Base-by-base conservation (phyloP, 2,329 filamentous ascomycete species). In the Periconia sp. region DNA sequence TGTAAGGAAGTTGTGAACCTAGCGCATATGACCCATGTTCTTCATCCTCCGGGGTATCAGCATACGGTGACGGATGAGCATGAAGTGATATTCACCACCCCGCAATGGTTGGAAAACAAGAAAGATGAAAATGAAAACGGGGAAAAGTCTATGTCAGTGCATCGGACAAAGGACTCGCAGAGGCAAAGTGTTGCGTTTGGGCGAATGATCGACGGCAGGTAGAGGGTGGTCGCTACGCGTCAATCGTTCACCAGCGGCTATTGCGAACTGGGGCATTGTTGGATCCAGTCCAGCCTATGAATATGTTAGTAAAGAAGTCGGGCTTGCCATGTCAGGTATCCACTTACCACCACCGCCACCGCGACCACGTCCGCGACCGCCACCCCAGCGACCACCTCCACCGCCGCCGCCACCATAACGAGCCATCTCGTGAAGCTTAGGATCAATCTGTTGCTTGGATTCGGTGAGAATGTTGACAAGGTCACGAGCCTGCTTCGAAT, bases 401-500 rank as follows among this genome's bases (percentile, higher is more conserved):
- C 89, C 89, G 55, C 91, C 91, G 53, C 91, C 91, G 59, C 92
- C 91, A 63, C 91, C 86, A 74, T 92, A 97, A 76, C 94, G 90
- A 65, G 86, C 87, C 94, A 99, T 97, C 82, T 99, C 94, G 60
- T 87, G 86, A 60, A 99, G 88, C 76, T 92, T 89, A 72, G 94
- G 94, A 71, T 97, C 94, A 76, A 99, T 92, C 78, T 95, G 89
- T 82, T 99, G 94, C 82, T 97, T 97, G 63, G 94, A 92, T 80
- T 99, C 94, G 72, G 88, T 88, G 66, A 99, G 88, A 69, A 99
- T 91, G 68, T 85, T 84, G 67, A 99, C 88, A 73, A 99, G 87
- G 80, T 99, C 94, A 84, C 94, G 93, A 79, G 94, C 93, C 86
- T 82, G 79, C 74, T 81, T 81, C 48, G 78, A 73, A 68, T 81